Conservation (phyloP, 495 filamentous ascomycete genomes). For the Amorphotheca resinae region DNA sequence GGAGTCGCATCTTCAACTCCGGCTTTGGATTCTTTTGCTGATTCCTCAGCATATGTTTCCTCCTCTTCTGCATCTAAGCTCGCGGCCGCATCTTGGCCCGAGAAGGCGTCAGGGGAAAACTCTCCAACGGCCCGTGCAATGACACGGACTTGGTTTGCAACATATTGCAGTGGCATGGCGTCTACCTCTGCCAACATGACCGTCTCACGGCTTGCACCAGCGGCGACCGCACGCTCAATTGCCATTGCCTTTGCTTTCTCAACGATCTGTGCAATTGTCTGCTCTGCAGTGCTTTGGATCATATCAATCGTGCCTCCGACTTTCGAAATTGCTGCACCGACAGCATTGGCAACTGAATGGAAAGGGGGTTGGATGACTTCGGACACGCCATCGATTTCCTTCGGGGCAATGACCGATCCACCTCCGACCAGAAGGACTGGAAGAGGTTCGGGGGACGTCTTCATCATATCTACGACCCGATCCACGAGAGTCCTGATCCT, state of each 20-base stretch:
- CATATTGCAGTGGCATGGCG: conserved; percentile 28
- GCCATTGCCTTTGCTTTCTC: conserved; percentile 28
- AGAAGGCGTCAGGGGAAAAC: conserved; percentile 7
- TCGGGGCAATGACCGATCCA: conserved; percentile 26
- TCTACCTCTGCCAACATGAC: conserved; percentile 33
- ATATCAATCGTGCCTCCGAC: conserved; percentile 37
- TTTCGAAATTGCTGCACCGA: conserved; percentile 42
- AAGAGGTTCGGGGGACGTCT: conserved; percentile 32
- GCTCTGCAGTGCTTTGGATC: conserved; percentile 28
- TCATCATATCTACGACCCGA: conserved; percentile 35
- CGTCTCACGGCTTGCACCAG: conserved; percentile 30
- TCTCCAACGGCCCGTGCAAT: conserved; percentile 19
- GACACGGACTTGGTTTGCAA: conserved; percentile 15
- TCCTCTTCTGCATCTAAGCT: conserved; percentile 14
- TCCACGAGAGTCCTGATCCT: conserved; percentile 27
- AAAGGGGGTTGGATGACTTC: conserved; percentile 25
- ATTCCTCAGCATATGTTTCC: conserved; percentile 7
- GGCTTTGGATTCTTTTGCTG: neutral
- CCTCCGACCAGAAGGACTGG: conserved; percentile 35
- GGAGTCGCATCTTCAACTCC: neutral
- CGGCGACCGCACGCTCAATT: conserved; percentile 28
- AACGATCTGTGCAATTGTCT: conserved; percentile 23
- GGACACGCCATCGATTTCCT: conserved; percentile 22
- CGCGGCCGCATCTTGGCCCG: neutral
- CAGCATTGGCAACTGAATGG: conserved; percentile 40